These are phyloP conservation scores for Salicornia ramosissima DNA, from an alignment of 148 eudicot genomes.

Conservation along the genomic window DNA sequence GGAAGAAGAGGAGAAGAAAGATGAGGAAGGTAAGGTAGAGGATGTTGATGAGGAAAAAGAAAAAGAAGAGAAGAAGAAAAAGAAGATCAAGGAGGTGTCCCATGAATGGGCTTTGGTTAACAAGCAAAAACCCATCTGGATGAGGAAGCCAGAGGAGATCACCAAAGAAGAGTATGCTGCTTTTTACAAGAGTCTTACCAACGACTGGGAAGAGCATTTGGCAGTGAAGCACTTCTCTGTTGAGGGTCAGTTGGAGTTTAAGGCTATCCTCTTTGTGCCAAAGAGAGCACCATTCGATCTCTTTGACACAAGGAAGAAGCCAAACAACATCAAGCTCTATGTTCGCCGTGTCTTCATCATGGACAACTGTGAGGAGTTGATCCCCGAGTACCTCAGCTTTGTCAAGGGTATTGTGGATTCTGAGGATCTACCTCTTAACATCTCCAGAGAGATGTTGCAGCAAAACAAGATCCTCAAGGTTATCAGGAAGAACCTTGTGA, in stretches of 20 bases:
- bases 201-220: constrained; percentile 80
- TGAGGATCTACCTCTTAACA: constrained; percentile 80
- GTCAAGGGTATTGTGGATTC: constrained; percentile 88
- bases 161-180: constrained; percentile 69
- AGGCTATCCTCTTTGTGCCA: constrained; percentile 77
- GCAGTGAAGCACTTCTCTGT: constrained; percentile 89
- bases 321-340: constrained; percentile 80
- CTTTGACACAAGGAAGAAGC: constrained; percentile 77
- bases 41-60: constrained; percentile 81
- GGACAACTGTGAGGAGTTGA: constrained; percentile 89
- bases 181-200: constrained; percentile 69
- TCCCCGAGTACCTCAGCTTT: constrained; percentile 76
- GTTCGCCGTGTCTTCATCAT: constrained; percentile 82
- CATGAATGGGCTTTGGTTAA: constrained; percentile 66
- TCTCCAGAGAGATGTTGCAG: constrained; percentile 70
- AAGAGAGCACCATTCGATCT: constrained; percentile 87
- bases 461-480: constrained; percentile 89
- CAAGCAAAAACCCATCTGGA: constrained; percentile 81
- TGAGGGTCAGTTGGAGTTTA: constrained; percentile 84
- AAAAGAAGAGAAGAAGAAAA: constrained; percentile 77
- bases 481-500: constrained; percentile 77
- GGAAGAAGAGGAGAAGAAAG: constrained; percentile 76
- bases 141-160: constrained; percentile 92
- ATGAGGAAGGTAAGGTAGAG: constrained; percentile 76
- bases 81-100: constrained; percentile 83